Evolutionary conservation across 768 basidiomycete species (phyloP).

Genomic region (Scleroderma bovista): DNA sequence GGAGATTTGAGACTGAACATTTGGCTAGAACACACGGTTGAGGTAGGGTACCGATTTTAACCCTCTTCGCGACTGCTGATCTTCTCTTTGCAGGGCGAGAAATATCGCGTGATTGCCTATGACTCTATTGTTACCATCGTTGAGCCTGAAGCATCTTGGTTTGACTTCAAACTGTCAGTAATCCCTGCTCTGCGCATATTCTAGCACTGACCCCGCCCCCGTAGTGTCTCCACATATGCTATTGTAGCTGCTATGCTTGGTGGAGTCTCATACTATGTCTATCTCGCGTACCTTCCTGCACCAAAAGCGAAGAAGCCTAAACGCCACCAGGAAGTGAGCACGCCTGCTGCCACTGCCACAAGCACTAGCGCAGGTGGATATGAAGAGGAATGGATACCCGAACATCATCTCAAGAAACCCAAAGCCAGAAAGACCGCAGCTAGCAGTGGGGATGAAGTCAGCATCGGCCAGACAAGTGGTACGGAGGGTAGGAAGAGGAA

Average conservation of each 20-base stretch:
- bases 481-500: slow-evolving; percentile 45
- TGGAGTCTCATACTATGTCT: slow-evolving; percentile 59
- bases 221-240: slow-evolving; percentile 67
- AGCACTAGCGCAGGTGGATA: slow-evolving; percentile 67
- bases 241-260: slow-evolving; percentile 61
- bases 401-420: slow-evolving; percentile 72
- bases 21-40: slow-evolving; percentile 67
- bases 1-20: slow-evolving; percentile 69
- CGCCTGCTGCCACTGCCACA: slow-evolving; percentile 53
- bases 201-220: neutral
- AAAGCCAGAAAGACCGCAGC: slow-evolving; percentile 45
- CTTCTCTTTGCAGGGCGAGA: slow-evolving; percentile 39
- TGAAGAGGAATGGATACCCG: slow-evolving; percentile 91
- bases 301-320: slow-evolving; percentile 48
- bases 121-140: slow-evolving; percentile 75
- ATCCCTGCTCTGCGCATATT: slow-evolving; percentile 3
- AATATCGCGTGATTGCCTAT: slow-evolving; percentile 60
- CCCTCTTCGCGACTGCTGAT: neutral
- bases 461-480: slow-evolving; percentile 60
- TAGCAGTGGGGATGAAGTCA: slow-evolving; percentile 62
- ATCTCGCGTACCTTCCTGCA: slow-evolving; percentile 59
- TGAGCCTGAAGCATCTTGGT: slow-evolving; percentile 70
- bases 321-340: slow-evolving; percentile 39
- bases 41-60: slow-evolving; percentile 33
- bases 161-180: slow-evolving; percentile 76